Evolutionary conservation across 805 yeast genomes (phyloP).

Genomic region (Saturnispora besseyi): DNA sequence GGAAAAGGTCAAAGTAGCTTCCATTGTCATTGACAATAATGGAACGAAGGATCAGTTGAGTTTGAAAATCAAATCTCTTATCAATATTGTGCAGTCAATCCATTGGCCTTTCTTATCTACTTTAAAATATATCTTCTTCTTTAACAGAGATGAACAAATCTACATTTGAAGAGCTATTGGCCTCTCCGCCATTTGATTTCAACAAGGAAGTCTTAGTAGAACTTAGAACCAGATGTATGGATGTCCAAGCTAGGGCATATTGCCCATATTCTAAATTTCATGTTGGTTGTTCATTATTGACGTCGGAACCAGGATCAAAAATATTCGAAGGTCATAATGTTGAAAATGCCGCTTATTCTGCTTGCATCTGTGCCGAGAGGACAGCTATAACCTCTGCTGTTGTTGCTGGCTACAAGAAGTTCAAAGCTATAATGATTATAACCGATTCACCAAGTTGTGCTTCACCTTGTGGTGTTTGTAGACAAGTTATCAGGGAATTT

Average conservation of each 20-base stretch:
- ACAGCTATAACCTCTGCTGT: conserved; percentile 54
- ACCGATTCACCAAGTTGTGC: conserved; percentile 52
- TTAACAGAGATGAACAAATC: background rate
- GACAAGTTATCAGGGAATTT: conserved; percentile 86
- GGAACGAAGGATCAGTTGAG: conserved; percentile 35
- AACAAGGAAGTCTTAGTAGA: background rate
- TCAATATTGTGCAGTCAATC: conserved; percentile 14
- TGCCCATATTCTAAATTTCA: conserved; percentile 69
- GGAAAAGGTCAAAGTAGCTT: conserved; percentile 51
- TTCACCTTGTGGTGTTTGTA: conserved; percentile 90
- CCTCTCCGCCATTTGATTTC: background rate
- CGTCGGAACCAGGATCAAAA: conserved; percentile 40
- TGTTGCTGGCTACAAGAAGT: conserved; percentile 31
- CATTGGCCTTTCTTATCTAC: conserved; percentile 1
- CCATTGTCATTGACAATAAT: conserved; percentile 59
- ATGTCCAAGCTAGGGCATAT: conserved; percentile 36
- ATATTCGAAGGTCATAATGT: conserved; percentile 72
- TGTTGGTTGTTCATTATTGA: conserved; percentile 73
- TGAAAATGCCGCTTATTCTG: conserved; percentile 88
- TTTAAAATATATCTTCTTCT: background rate
- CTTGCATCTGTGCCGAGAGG: conserved; percentile 69
- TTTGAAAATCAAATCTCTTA: conserved; percentile 33
- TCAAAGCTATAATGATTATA: conserved; percentile 59
- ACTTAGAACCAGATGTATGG: conserved; percentile 7
- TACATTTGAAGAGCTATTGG: conserved; percentile 1